Conservation (phyloP, 768 basidiomycete genomes). For the Lactifluus volemus region DNA sequence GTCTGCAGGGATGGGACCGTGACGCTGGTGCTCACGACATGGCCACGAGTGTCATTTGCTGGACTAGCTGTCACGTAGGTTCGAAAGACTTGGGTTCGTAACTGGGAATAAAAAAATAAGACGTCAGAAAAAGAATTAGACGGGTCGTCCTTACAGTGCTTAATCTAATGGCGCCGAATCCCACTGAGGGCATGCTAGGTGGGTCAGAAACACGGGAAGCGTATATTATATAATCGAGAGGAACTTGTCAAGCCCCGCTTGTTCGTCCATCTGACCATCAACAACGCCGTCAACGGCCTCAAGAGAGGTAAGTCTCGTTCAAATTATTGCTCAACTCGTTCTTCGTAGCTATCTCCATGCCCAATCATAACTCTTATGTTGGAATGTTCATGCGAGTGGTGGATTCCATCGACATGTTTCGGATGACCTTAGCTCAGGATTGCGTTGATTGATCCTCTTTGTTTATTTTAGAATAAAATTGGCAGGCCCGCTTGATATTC, state of each 20-base stretch:
- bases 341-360: background rate
- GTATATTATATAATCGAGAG: background rate
- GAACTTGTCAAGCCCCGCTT: background rate
- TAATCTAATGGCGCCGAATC: background rate
- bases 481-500: slow-evolving; percentile 20
- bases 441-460: slow-evolving; percentile 12
- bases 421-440: slow-evolving; percentile 31
- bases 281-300: slow-evolving; percentile 26
- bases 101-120: background rate
- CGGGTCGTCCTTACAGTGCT: background rate
- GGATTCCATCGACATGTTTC: slow-evolving; percentile 30
- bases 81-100: slow-evolving; percentile 9
- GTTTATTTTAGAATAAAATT: slow-evolving; percentile 17
- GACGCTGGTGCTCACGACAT: background rate
- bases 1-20: background rate
- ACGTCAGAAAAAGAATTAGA: background rate
- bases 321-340: background rate
- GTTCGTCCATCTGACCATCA: slow-evolving; percentile 8
- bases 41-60: background rate
- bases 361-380: background rate
- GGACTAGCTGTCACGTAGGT: slow-evolving; percentile 16
- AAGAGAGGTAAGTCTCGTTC: slow-evolving; percentile 33
- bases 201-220: background rate
- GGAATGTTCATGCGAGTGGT: slow-evolving; percentile 23
- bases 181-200: slow-evolving; percentile 7